Conservation (phyloP, 148 eudicot species). For the Diospyros kaki region DNA sequence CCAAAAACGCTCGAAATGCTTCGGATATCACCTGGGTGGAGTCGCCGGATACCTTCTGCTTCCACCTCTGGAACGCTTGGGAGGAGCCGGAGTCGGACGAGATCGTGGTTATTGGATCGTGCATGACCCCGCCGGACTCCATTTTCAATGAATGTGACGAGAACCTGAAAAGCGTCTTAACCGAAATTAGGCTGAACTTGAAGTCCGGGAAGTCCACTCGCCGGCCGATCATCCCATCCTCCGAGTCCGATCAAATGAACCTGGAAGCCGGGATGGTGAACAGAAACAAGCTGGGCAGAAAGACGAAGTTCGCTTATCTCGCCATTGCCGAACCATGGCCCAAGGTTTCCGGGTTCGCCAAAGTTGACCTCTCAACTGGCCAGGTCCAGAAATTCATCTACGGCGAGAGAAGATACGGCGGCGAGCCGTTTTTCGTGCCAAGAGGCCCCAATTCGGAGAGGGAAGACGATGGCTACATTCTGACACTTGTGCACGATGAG, state of each 20-base stretch:
- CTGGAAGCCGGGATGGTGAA: conserved; percentile 76
- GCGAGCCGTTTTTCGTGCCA: conserved; percentile 62
- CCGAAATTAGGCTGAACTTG: conserved; percentile 55
- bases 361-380: conserved; percentile 44
- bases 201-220: conserved; percentile 40
- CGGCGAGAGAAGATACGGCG: conserved; percentile 51
- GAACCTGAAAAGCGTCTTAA: conserved; percentile 37
- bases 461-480: conserved; percentile 58
- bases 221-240: conserved; percentile 19
- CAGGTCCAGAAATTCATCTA: conserved; percentile 37
- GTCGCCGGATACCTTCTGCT: conserved; percentile 50
- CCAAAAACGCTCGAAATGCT: conserved; percentile 28
- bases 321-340: conserved; percentile 84
- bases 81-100: conserved; percentile 46
- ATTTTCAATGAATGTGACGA: conserved; percentile 62
- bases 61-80: conserved; percentile 77
- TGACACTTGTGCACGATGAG: conserved; percentile 55
- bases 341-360: conserved; percentile 67
- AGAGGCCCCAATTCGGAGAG: not conserved
- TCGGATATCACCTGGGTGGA: conserved; percentile 47
- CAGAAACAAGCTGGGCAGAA: conserved; percentile 44
- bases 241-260: conserved; percentile 36
- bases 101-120: conserved; percentile 64
- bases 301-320: conserved; percentile 44
- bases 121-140: conserved; percentile 72